phyloP scores from a whole-genome alignment of 2,329 filamentous ascomycete species.

The Escovopsis sp. region DNA sequence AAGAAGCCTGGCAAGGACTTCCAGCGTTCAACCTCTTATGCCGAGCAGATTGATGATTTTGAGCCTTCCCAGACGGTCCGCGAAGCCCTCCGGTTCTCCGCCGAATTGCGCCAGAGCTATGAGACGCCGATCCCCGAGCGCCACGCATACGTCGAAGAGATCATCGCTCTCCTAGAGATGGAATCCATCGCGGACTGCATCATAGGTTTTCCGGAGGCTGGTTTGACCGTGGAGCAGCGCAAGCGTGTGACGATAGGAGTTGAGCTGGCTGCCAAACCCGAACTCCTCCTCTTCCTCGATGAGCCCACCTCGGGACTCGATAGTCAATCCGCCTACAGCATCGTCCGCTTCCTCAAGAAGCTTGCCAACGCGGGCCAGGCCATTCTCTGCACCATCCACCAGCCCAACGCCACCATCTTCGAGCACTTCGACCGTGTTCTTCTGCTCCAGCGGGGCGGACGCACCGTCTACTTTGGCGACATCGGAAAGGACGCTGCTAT shows the following conservation, averaged over 20 bases:
- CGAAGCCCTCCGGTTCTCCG: conserved; percentile 48
- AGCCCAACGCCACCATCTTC: conserved; percentile 73
- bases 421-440: conserved; percentile 77
- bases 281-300: conserved; percentile 62
- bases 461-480: conserved; percentile 75
- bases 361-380: conserved; percentile 68
- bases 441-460: conserved; percentile 61
- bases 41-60: conserved; percentile 47
- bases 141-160: conserved; percentile 44
- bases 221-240: conserved; percentile 49
- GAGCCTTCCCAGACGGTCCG: conserved; percentile 47
- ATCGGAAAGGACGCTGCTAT: conserved; percentile 60
- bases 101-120: conserved; percentile 41
- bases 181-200: conserved; percentile 43
- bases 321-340: conserved; percentile 54
- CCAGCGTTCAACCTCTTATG: conserved; percentile 45
- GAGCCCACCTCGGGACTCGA: conserved; percentile 61
- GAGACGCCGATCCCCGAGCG: conserved; percentile 39
- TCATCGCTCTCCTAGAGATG: conserved; percentile 43
- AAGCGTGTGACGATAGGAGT: conserved; percentile 84
- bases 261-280: conserved; percentile 70
- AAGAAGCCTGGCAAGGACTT: conserved; percentile 42
- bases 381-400: conserved; percentile 82
- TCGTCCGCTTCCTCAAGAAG: conserved; percentile 63
- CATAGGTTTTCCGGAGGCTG: conserved; percentile 48